phyloP scores from a whole-genome alignment of 805 yeast species.

The Candida broadrunensis region DNA sequence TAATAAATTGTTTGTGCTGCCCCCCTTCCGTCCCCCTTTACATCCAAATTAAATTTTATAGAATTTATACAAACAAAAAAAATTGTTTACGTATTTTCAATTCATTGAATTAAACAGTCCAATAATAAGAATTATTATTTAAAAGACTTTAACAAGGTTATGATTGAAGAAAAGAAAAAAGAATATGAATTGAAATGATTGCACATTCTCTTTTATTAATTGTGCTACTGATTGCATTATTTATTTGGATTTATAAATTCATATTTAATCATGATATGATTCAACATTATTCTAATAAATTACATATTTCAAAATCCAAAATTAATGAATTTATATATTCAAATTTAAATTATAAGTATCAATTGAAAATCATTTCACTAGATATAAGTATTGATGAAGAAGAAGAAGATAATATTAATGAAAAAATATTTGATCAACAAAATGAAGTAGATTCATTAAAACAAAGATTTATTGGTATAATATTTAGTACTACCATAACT shows the following conservation, averaged over 20 bases:
- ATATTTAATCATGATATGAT: constrained; percentile 13
- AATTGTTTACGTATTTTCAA: too few species aligned
- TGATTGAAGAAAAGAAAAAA: too few species aligned
- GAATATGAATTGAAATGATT: not conserved
- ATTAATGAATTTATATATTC: constrained; percentile 21
- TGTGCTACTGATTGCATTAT: not conserved
- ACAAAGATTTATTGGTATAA: constrained; percentile 16
- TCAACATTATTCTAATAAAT: constrained; percentile 9
- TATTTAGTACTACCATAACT: constrained; percentile 28
- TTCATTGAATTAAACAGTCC: too few species aligned
- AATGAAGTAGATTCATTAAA: not conserved
- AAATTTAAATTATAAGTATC: constrained; percentile 13
- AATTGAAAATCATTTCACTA: constrained; percentile 5
- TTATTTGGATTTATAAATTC: constrained; percentile 7
- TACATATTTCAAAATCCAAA: constrained; percentile 12
- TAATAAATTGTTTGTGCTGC: too few species aligned
- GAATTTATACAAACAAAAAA: too few species aligned
- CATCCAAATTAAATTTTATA: too few species aligned
- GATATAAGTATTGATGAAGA: constrained; percentile 3
- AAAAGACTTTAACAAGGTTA: too few species aligned
- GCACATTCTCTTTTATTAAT: constrained; percentile 1
- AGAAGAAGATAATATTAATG: constrained; percentile 4
- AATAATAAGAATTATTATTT: too few species aligned
- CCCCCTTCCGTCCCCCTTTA: too few species aligned
- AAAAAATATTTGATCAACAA: constrained; percentile 1